Percentiles rank a stretch among this genome's conserved stretches.
phyloP scores from a whole-genome alignment of 2,329 filamentous ascomycete genomes.

The Talaromyces islandicus region DNA sequence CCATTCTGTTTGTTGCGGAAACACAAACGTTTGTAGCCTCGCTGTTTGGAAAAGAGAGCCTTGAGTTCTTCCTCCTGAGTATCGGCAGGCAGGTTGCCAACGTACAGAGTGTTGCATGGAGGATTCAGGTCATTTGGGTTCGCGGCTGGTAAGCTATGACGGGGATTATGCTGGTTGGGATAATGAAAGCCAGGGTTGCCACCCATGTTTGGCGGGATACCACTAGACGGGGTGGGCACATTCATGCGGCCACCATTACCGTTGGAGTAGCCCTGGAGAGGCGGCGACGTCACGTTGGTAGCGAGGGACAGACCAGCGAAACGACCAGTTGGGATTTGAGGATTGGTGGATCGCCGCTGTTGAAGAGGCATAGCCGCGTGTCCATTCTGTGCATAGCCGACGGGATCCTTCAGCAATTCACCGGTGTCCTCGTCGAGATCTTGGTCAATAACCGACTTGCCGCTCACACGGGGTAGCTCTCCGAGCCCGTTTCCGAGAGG shows the following conservation, averaged over 20 bases:
- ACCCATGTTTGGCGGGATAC: slow-evolving; percentile 53
- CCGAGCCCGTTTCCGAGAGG: slow-evolving; percentile 50
- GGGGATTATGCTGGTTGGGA: slow-evolving; percentile 51
- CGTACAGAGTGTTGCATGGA: slow-evolving; percentile 95
- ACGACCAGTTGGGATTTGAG: slow-evolving; percentile 62
- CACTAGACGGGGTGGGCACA: slow-evolving; percentile 46
- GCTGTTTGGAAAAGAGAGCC: slow-evolving; percentile 83
- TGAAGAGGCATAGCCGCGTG: slow-evolving; percentile 31
- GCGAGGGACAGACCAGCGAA: slow-evolving; percentile 68
- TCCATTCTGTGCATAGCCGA: slow-evolving; percentile 66
- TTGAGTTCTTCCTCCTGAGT: slow-evolving; percentile 95
- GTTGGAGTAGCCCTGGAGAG: slow-evolving; percentile 49
- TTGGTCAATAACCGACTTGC: slow-evolving; percentile 60
- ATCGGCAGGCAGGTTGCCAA: slow-evolving; percentile 90
- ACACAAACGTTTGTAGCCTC: slow-evolving; percentile 90
- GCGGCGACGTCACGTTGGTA: slow-evolving; percentile 55
- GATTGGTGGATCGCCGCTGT: slow-evolving; percentile 63
- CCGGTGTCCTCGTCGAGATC: slow-evolving; percentile 60
- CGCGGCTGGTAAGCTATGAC: slow-evolving; percentile 72
- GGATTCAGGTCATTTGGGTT: slow-evolving; percentile 96
- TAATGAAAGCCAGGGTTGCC: slow-evolving; percentile 51
- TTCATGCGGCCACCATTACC: slow-evolving; percentile 43
- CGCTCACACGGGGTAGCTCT: slow-evolving; percentile 48
- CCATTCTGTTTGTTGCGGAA: slow-evolving; percentile 94
- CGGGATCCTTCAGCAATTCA: slow-evolving; percentile 56